Conservation (phyloP, 2,329 filamentous ascomycete species). For the Xylariaceae sp. region DNA sequence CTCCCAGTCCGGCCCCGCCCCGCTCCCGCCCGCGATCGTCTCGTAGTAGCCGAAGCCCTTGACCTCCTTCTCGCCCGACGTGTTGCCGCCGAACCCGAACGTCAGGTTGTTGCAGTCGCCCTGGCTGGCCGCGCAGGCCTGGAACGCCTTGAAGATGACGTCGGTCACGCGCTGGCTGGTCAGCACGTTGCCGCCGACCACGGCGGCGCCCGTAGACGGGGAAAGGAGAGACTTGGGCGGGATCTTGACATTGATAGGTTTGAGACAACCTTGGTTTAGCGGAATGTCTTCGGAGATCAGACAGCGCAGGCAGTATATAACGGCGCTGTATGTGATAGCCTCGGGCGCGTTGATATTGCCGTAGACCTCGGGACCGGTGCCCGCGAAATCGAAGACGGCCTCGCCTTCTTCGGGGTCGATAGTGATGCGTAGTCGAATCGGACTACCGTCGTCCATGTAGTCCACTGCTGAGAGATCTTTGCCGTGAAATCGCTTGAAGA, state of each 20-base stretch:
- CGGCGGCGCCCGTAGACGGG: conserved; percentile 71
- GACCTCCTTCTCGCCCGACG: conserved; percentile 54
- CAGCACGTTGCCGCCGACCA: conserved; percentile 77
- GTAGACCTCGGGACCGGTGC: conserved; percentile 75
- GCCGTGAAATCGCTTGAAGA: conserved; percentile 68
- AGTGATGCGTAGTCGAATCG: conserved; percentile 70
- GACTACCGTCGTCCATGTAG: conserved; percentile 78
- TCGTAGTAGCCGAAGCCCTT: conserved; percentile 81
- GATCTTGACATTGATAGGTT: conserved; percentile 70
- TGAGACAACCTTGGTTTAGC: conserved; percentile 76
- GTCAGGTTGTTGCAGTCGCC: conserved; percentile 80
- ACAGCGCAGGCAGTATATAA: conserved; percentile 77
- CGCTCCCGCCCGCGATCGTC: conserved; percentile 74
- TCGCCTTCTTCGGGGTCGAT: conserved; percentile 74
- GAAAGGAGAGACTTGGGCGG: conserved; percentile 70
- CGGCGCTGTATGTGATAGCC: conserved; percentile 75
- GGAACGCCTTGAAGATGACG: conserved; percentile 75
- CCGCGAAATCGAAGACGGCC: conserved; percentile 73
- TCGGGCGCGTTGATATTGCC: conserved; percentile 76
- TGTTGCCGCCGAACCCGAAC: conserved; percentile 72
- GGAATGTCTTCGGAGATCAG: conserved; percentile 77
- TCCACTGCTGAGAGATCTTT: conserved; percentile 69
- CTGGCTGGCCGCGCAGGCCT: conserved; percentile 72
- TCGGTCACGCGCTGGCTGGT: conserved; percentile 77
- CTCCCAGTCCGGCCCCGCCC: conserved; percentile 69